Evolutionary conservation across 148 eudicot genomes (phyloP).

Genomic region (Euryodendron excelsum): DNA sequence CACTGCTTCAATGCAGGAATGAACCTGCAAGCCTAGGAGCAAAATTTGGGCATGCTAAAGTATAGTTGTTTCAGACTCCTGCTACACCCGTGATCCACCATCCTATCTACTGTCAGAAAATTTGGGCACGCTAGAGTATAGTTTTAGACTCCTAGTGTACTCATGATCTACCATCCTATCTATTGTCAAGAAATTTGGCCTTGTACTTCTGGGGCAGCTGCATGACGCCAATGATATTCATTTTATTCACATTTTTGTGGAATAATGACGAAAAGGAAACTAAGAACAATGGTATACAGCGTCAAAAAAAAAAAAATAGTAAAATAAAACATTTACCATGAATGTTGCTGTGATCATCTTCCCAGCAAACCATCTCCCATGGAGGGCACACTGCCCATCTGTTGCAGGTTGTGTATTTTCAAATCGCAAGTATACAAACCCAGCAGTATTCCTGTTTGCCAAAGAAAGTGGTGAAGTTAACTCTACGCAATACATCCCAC

Average conservation of each 20-base stretch:
- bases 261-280: background rate
- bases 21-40: too few species aligned
- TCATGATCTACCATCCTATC: slow-evolving; percentile 22
- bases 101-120: slow-evolving; percentile 61
- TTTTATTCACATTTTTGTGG: background rate
- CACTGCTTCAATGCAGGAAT: too few species aligned
- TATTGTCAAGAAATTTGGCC: slow-evolving; percentile 70
- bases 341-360: slow-evolving; percentile 94
- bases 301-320: too few species aligned
- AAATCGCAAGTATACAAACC: slow-evolving; percentile 79
- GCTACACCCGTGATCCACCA: background rate
- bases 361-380: slow-evolving; percentile 96
- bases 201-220: slow-evolving; percentile 68
- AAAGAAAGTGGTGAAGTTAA: slow-evolving; percentile 7
- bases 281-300: slow-evolving; percentile 30
- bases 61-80: too few species aligned
- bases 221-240: slow-evolving; percentile 6
- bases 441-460: slow-evolving; percentile 59
- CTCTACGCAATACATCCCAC: background rate
- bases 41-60: too few species aligned
- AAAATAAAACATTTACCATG: too few species aligned
- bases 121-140: too few species aligned
- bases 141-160: too few species aligned
- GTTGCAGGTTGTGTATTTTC: slow-evolving; percentile 59
- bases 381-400: slow-evolving; percentile 70